Conservation (phyloP, 2,329 filamentous ascomycete genomes). For the Cryoendolithus antarcticus region DNA sequence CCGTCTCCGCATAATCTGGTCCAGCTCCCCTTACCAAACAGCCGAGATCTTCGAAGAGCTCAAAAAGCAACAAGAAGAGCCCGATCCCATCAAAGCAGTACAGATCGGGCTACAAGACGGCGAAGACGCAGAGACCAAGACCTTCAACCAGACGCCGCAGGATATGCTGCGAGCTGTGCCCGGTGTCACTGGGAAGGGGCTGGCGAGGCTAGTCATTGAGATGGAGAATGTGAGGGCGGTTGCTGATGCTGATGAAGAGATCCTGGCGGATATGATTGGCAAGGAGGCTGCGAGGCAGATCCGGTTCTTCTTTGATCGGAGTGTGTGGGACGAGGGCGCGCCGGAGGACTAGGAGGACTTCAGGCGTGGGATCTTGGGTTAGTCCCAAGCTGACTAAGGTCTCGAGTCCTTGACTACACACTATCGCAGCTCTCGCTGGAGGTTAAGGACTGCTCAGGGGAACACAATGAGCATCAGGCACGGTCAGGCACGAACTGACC, state of each 20-base stretch:
- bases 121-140: constrained; percentile 43
- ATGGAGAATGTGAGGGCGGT: constrained; percentile 68
- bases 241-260: constrained; percentile 68
- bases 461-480: no score
- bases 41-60: constrained; percentile 93
- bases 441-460: no score
- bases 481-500: no score
- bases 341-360: constrained; percentile 7
- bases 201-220: constrained; percentile 59
- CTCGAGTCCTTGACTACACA: no score
- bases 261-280: constrained; percentile 64
- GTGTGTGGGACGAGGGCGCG: constrained; percentile 38
- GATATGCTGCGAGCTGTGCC: constrained; percentile 83
- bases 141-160: constrained; percentile 73
- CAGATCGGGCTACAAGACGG: constrained; percentile 62
- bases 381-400: no score
- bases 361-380: no score
- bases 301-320: constrained; percentile 64
- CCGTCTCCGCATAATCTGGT: constrained; percentile 84
- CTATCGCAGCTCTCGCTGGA: no score
- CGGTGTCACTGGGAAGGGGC: constrained; percentile 67
- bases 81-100: constrained; percentile 79
- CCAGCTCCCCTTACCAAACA: constrained; percentile 82
- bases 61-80: constrained; percentile 80
- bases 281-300: constrained; percentile 66